Base-by-base conservation (phyloP, 148 eudicot genomes). In the Camellia lanceoleosa region DNA sequence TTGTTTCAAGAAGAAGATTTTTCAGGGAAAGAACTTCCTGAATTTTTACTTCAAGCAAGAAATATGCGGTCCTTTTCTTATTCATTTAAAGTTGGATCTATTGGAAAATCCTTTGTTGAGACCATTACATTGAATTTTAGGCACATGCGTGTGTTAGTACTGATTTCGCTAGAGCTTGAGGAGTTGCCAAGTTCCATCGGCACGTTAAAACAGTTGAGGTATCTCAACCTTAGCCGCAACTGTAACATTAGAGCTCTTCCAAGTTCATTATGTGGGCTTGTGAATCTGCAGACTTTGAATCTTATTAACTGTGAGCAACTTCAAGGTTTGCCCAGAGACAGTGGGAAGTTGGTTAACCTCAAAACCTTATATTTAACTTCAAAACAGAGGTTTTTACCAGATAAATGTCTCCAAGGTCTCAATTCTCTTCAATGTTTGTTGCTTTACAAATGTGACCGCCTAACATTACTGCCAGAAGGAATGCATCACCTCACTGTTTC, bases 171-270 rank as follows among this genome's bases (percentile, higher is more conserved):
- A 14, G 74, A 82, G 65, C 84, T 88, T 69, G 89, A 84, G 77
- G 89, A 82, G 77, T 43, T 90, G 78, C 92, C 89, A 14, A 80
- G 47, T 19, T 83, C 87, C 15, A 85, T 90, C 14, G 89, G 92
- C 44, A 71, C 76, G 6, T 51, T 89, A 67, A 86, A 79, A 71
- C 86, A 86, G 20, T 71, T 89, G 67, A 84, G 89, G 52, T 83
- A 76, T 66, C 87, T 89, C n/a, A 76, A 82, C 81, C 68, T 89
- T 49, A 73, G 85, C 18, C 9, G 68, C 44, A 85, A 83, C 67
- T 11, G 42, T 3, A 80, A 76, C 52, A 66, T 90, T 14, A 88
- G 82, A 85, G 14, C 76, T 59, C 85, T 89, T 73, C 92, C 92
- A 0, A 58, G 69, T 18, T 77, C 90, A 30, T 41, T 86, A 5